Evolutionary conservation across 108 stramenopile species (phyloP), one percentile per base, ranked within the genome.

Genomic region (Nitzschia sp.): DNA sequence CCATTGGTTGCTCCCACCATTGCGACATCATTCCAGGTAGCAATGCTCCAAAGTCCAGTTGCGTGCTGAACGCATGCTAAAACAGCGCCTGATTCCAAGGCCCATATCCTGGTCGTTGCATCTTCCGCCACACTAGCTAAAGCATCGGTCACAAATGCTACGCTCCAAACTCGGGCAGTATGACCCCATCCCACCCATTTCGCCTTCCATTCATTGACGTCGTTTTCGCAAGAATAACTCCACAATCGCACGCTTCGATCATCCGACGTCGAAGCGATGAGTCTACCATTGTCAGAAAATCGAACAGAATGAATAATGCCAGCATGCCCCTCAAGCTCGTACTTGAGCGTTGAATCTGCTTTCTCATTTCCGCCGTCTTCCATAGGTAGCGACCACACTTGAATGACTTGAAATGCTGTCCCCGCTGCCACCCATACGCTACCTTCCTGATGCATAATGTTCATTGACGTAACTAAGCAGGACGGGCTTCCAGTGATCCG

Each of bases 161-260:
- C 82, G 67, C 77, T 72, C 89, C 87, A 90, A 54, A 88, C 84
- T 33, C 89, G 71, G 33, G 89, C 87, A 38, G 85, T 81, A 58
- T 93, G 89, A 9, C 92, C 89, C 82, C 85, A 93, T 8, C 75
- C 92, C 0, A 77, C 81, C 92, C 92, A 93, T 36, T 53, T 24
- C 42, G 74, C 42, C 13, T 51, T n/a, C 69, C 71, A 71, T 19
- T 17, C 47, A 17, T 36, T 25, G 13, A 15, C 11, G 24, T 35
- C 21, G 5, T 48, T 58, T 64, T 82, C 53, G 55, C 46, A 38
- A 0, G 30, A 47, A 8, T 9, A 42, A 13, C 38, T 42, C 91
- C 91, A 93, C 13, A 83, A 70, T 35, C 92, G 72, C 1, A 93
- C 87, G 42, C 85, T 86, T 70, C 92, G 82, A 82, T 93, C 92